These are phyloP conservation scores for Trichothecium roseum DNA, from an alignment of 2,329 filamentous ascomycete species.

Conservation along the genomic window DNA sequence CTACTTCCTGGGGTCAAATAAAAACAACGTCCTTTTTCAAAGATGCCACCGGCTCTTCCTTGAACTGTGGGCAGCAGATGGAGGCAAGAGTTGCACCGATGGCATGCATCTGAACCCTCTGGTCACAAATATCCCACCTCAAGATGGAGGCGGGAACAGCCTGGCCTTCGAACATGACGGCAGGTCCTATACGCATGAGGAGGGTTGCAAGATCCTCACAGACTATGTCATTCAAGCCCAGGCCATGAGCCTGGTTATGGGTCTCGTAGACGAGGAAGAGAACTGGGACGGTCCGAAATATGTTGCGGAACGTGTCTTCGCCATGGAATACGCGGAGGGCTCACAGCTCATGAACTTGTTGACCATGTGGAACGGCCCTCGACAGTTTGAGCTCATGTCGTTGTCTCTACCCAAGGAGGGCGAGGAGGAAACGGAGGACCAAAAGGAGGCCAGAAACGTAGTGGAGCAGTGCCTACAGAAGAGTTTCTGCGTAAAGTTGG, in stretches of 20 bases:
- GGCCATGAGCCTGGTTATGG: slow-evolving; percentile 38
- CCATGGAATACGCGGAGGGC: slow-evolving; percentile 36
- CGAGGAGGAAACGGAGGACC: slow-evolving; percentile 24
- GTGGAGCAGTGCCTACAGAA: slow-evolving; percentile 37
- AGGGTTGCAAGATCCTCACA: slow-evolving; percentile 30
- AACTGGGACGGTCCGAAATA: slow-evolving; percentile 45
- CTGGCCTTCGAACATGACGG: slow-evolving; percentile 12
- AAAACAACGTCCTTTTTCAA: slow-evolving; percentile 34
- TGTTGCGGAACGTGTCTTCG: slow-evolving; percentile 34
- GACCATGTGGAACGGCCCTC: slow-evolving; percentile 38
- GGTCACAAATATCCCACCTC: slow-evolving; percentile 30
- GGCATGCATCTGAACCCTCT: slow-evolving; percentile 38
- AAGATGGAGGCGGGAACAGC: slow-evolving; percentile 11
- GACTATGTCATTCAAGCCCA: slow-evolving; percentile 51
- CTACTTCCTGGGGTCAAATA: slow-evolving; percentile 32
- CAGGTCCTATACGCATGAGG: slow-evolving; percentile 22
- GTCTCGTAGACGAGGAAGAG: slow-evolving; percentile 36
- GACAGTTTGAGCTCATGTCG: slow-evolving; percentile 39
- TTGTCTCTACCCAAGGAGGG: slow-evolving; percentile 21
- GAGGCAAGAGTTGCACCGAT: slow-evolving; percentile 35
- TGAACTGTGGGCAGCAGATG: slow-evolving; percentile 33
- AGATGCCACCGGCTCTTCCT: slow-evolving; percentile 38
- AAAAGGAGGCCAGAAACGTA: slow-evolving; percentile 35
- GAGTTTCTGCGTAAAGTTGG: slow-evolving; percentile 46
- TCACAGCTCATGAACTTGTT: slow-evolving; percentile 42